phyloP scores from a whole-genome alignment of 2,329 filamentous ascomycete genomes.

The Apiospora aurea region DNA sequence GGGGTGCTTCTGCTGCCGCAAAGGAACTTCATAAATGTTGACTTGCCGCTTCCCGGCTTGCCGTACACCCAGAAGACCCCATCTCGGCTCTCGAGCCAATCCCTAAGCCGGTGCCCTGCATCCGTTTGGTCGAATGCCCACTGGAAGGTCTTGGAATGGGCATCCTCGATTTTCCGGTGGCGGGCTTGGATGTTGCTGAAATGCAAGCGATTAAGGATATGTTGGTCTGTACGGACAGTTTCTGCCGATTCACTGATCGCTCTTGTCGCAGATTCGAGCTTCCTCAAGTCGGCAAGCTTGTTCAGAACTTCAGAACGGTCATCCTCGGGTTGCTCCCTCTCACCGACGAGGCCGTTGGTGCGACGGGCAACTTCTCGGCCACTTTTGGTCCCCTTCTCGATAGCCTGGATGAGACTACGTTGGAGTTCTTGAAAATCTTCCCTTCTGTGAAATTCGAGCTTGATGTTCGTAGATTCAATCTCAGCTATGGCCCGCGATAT shows the following conservation, averaged over 20 bases:
- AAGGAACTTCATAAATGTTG: constrained; percentile 30
- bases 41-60: constrained; percentile 27
- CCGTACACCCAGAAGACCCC: constrained; percentile 27
- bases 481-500: background rate
- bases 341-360: background rate
- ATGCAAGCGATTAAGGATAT: background rate
- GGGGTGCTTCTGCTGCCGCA: background rate
- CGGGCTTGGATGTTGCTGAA: background rate
- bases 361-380: background rate
- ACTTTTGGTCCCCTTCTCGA: background rate
- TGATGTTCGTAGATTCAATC: background rate
- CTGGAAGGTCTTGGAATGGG: background rate
- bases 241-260: background rate
- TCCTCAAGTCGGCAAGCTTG: background rate
- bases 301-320: background rate
- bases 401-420: background rate
- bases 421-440: background rate
- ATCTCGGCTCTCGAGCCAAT: constrained; percentile 23
- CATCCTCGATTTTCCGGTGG: background rate
- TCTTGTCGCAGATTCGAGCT: background rate
- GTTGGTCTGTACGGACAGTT: background rate
- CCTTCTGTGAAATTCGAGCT: background rate
- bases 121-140: background rate
- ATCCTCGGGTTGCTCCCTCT: background rate
- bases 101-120: background rate